These are phyloP conservation scores for Gaeumannomyces sp. DNA, from an alignment of 2,329 filamentous ascomycete species.

Conservation along the genomic window DNA sequence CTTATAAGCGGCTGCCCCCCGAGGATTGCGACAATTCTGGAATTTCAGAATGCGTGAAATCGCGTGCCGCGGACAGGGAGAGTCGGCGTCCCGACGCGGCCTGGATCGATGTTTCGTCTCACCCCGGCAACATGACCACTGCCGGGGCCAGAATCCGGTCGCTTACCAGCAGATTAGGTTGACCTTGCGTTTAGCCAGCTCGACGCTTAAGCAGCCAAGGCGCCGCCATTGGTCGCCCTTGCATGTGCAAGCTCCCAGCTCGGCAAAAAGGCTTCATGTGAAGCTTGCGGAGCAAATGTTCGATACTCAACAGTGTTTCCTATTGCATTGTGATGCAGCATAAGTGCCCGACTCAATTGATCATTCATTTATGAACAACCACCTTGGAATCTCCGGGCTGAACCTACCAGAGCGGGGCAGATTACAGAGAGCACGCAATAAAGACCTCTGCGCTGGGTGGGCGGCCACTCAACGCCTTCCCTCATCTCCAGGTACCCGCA, in stretches of 20 bases:
- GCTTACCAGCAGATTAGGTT: neutral
- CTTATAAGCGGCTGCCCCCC: too few relatives aligned
- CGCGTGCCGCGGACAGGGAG: neutral
- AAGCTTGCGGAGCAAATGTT: neutral
- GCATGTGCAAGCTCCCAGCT: too few relatives aligned
- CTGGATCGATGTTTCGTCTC: neutral
- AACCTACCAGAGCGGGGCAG: neutral
- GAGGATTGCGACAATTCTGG: too few relatives aligned
- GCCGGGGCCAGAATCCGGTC: neutral
- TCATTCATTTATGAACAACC: neutral
- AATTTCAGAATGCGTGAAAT: neutral
- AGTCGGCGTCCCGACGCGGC: neutral
- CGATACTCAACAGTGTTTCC: neutral
- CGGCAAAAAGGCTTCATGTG: too few relatives aligned
- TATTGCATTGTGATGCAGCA: neutral
- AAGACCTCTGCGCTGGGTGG: neutral
- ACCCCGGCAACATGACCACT: neutral
- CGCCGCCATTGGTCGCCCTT: too few relatives aligned
- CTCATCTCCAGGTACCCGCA: neutral
- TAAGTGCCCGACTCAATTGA: neutral
- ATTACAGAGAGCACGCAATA: neutral
- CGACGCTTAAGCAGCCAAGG: neutral
- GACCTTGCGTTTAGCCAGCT: neutral
- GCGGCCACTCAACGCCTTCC: too few relatives aligned
- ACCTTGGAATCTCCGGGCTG: neutral